Base-by-base conservation (phyloP, 148 eudicot genomes). In the Hydrangea macrophylla region DNA sequence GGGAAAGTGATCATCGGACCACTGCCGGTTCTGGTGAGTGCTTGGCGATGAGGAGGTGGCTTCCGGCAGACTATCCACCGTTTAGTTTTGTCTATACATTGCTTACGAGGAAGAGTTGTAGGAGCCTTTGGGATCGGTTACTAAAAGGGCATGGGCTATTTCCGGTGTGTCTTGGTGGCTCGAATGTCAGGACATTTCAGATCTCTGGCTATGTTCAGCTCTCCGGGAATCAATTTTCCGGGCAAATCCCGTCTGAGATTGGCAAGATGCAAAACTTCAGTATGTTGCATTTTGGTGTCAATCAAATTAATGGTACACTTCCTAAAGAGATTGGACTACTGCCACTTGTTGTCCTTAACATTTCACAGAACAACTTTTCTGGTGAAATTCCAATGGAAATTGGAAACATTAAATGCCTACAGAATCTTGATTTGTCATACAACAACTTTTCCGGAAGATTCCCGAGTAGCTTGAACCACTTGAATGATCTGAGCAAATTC, bases 31-130 rank as follows among this genome's bases (percentile, higher is more conserved):
- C 97, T 0, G 98, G 98, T 3, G 98, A 90, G 70, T 94, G 98
- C 75, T 67, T 75, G 75, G 81, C 85, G 1, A 81, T 94, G 97
- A 86, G 4, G 73, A 88, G 98, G 74, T 94, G 98, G 98, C 90
- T 94, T 58, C 97, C 97, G 3, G 98, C 90, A 15, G 83, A 85
- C 72, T 94, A 94, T 69, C 91, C 96, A 24, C 98, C 98, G 11
- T 94, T 94, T 74, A 94, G 90, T 71, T 94, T 94, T 75, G 97
- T 73, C 31, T 90, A 85, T 51, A 74, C 68, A 20, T 72, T 94
- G 68, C 86, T 94, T 20, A 88, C 96, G n/a, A 75, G 86, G 73
- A 93, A 86, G 81, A 88, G 74, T 23, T 93, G 98, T 40, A 77
- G 95, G 70, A 79, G 35, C 57, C 70, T 90, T 17, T 90, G 98